phyloP scores from a whole-genome alignment of 805 yeast genomes.

The Cyberlindnera sargentensis region DNA sequence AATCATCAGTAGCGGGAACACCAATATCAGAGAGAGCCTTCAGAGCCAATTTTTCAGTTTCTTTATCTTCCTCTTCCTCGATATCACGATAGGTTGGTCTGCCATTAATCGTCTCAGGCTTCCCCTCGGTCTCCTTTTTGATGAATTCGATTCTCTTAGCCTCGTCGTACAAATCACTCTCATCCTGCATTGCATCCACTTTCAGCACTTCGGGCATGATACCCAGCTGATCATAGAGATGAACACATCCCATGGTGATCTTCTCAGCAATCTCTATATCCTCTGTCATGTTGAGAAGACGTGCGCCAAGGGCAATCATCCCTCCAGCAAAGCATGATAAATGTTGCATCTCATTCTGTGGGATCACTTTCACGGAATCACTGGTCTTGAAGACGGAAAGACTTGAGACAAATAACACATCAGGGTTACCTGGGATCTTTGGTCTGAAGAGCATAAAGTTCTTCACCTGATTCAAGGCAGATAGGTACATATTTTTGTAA shows the following conservation, averaged over 20 bases:
- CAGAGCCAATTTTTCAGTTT: background rate
- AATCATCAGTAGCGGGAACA: background rate
- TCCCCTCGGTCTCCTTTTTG: background rate
- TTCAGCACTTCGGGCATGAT: conserved; percentile 38
- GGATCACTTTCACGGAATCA: conserved; percentile 10
- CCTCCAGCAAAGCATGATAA: conserved; percentile 49
- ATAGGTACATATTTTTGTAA: conserved; percentile 28
- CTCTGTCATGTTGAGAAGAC: conserved; percentile 28
- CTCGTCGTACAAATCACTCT: conserved; percentile 20
- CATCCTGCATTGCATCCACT: conserved; percentile 22
- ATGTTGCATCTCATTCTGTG: conserved; percentile 37
- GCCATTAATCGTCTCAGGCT: background rate
- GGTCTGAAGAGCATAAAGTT: conserved; percentile 40
- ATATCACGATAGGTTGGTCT: background rate
- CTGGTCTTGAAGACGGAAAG: conserved; percentile 21
- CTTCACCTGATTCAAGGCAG: conserved; percentile 32
- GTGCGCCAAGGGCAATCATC: conserved; percentile 42
- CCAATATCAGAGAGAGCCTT: background rate
- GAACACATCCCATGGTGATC: conserved; percentile 43
- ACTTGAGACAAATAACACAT: conserved; percentile 25
- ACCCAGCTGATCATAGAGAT: conserved; percentile 33
- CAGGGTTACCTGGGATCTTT: conserved; percentile 32
- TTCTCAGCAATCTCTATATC: conserved; percentile 35
- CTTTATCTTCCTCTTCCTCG: background rate
- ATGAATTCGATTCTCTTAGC: conserved; percentile 4